phyloP scores from a whole-genome alignment of 805 yeast genomes.

The Kodamaea nitidulidarum region DNA sequence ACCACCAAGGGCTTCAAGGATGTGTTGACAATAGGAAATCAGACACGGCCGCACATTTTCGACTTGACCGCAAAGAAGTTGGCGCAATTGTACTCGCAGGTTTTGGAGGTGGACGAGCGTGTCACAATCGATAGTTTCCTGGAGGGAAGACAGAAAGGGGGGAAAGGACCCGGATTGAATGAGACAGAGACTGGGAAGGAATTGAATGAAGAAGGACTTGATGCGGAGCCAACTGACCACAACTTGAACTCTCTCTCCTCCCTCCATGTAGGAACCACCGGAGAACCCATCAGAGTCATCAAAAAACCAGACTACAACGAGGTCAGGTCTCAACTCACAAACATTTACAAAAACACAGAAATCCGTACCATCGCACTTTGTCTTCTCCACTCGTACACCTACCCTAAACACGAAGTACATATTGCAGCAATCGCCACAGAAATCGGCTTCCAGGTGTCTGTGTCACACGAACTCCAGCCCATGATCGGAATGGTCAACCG shows the following conservation, averaged over 20 bases:
- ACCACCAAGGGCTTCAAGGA: conserved; percentile 90
- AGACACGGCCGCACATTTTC: conserved; percentile 85
- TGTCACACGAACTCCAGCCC: conserved; percentile 38
- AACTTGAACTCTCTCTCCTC: no score
- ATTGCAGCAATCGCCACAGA: conserved; percentile 33
- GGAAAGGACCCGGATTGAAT: no score
- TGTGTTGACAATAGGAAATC: conserved; percentile 80
- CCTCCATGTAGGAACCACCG: conserved; percentile 35
- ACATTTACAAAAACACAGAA: conserved; percentile 21
- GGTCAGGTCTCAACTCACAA: conserved; percentile 22
- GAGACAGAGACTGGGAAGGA: conserved; percentile 17
- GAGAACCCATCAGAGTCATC: conserved; percentile 30
- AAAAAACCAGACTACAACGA: conserved; percentile 26
- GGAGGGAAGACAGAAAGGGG: conserved; percentile 53
- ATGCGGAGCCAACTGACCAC: no score
- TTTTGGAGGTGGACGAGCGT: conserved; percentile 84
- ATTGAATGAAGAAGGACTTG: background rate
- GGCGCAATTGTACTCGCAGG: conserved; percentile 66
- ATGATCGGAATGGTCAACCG: conserved; percentile 43
- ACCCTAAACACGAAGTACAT: conserved; percentile 33
- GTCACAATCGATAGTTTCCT: conserved; percentile 72
- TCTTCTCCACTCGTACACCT: conserved; percentile 39
- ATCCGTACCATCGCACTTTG: conserved; percentile 33
- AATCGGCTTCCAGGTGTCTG: conserved; percentile 39
- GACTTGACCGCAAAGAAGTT: conserved; percentile 74